A percentile compares a stretch with the other conserved stretches of the same genome.
phyloP scores from a whole-genome alignment of 1,284 basidiomycete species.

The Cutaneotrichosporon cutaneum region DNA sequence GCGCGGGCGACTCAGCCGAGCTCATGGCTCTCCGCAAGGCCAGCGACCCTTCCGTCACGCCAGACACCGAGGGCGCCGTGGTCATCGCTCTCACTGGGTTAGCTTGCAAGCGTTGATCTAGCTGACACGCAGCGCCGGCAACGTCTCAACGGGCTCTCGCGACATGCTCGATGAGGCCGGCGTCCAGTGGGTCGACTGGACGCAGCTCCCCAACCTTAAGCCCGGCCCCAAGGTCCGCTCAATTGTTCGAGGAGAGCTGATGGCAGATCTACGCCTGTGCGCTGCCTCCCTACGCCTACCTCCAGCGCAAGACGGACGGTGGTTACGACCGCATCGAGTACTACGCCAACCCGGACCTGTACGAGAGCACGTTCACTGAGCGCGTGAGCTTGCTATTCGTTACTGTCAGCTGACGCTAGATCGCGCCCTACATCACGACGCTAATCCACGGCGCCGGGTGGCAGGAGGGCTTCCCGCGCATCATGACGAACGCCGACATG shows the following conservation, averaged over 20 bases:
- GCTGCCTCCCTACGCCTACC: slow-evolving; percentile 68
- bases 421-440: slow-evolving; percentile 78
- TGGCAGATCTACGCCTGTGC: slow-evolving; percentile 73
- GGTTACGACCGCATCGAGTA: slow-evolving; percentile 68
- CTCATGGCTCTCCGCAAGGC: slow-evolving; percentile 10
- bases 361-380: slow-evolving; percentile 66
- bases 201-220: slow-evolving; percentile 61
- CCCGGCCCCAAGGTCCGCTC: slow-evolving; percentile 58
- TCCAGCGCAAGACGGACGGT: slow-evolving; percentile 60
- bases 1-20: slow-evolving; percentile 58
- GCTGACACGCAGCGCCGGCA: slow-evolving; percentile 61
- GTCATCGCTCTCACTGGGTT: slow-evolving; percentile 81
- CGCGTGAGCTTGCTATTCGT: slow-evolving; percentile 56
- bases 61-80: slow-evolving; percentile 64
- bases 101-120: slow-evolving; percentile 24
- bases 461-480: slow-evolving; percentile 69
- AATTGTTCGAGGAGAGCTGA: background rate
- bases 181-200: slow-evolving; percentile 60
- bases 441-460: slow-evolving; percentile 84
- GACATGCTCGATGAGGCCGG: slow-evolving; percentile 72
- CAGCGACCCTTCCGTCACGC: background rate
- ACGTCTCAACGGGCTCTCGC: slow-evolving; percentile 72
- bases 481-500: slow-evolving; percentile 70
- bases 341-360: slow-evolving; percentile 66
- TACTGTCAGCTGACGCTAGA: slow-evolving; percentile 51